phyloP scores from a whole-genome alignment of 2,329 filamentous ascomycete genomes.

The Lecanosticta acicola region DNA sequence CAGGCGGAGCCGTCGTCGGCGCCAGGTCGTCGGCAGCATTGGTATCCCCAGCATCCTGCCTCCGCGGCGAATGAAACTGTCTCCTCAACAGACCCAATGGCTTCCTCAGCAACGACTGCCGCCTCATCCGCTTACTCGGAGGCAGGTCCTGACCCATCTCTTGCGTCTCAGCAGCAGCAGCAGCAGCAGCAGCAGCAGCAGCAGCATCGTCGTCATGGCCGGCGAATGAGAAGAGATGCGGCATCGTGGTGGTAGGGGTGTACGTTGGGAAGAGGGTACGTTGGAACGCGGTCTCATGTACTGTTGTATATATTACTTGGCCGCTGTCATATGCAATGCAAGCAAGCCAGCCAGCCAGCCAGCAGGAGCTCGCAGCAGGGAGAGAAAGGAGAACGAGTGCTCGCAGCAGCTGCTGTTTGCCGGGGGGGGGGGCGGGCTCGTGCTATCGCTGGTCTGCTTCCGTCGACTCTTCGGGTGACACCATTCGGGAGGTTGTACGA shows the following conservation, averaged over 20 bases:
- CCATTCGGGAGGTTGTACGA: not conserved
- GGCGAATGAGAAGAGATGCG: slow-evolving; percentile 30
- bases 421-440: not conserved
- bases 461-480: not conserved
- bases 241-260: slow-evolving; percentile 21
- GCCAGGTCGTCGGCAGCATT: slow-evolving; percentile 6
- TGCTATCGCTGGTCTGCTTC: not conserved
- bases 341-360: not conserved
- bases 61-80: slow-evolving; percentile 25
- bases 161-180: slow-evolving; percentile 15
- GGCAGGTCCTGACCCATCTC: slow-evolving; percentile 20
- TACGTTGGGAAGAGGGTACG: no score
- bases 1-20: slow-evolving; percentile 20
- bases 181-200: no score
- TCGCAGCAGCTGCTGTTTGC: not conserved
- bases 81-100: slow-evolving; percentile 21
- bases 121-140: slow-evolving; percentile 16
- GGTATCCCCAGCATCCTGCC: slow-evolving; percentile 7
- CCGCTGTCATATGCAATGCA: not conserved
- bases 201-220: slow-evolving; percentile 19
- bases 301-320: not conserved
- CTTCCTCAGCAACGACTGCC: slow-evolving; percentile 19
- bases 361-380: not conserved
- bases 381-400: no score
- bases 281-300: not conserved